Conservation (phyloP, 2,329 filamentous ascomycete genomes). For the Microcyclosporella mali region DNA sequence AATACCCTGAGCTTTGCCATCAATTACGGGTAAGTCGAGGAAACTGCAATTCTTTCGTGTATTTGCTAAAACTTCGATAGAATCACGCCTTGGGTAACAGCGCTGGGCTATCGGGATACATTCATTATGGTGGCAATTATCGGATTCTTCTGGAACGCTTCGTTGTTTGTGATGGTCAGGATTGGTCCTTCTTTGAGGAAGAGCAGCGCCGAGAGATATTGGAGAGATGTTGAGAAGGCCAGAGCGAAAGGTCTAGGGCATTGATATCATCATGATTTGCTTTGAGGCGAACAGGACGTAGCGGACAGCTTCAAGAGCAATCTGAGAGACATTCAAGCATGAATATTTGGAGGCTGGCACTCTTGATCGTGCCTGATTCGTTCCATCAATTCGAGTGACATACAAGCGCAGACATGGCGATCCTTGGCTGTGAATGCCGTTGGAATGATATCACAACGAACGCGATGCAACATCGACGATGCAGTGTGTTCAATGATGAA, state of each 20-base stretch:
- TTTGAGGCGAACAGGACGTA: too few relatives aligned
- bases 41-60: background rate
- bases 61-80: background rate
- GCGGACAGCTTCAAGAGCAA: too few relatives aligned
- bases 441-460: too few relatives aligned
- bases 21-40: constrained; percentile 36
- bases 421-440: too few relatives aligned
- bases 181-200: constrained; percentile 11
- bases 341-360: too few relatives aligned
- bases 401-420: too few relatives aligned
- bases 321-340: too few relatives aligned
- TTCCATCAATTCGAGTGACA: too few relatives aligned
- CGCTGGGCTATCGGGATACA: constrained; percentile 14
- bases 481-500: too few relatives aligned
- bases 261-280: constrained; percentile 2
- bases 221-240: constrained; percentile 16
- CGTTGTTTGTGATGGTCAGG: constrained; percentile 15
- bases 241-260: constrained; percentile 15
- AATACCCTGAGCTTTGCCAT: constrained; percentile 46
- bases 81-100: constrained; percentile 16
- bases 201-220: constrained; percentile 13
- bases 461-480: too few relatives aligned
- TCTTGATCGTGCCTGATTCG: too few relatives aligned
- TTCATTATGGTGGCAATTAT: constrained; percentile 20
- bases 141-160: constrained; percentile 16